These are phyloP conservation scores for Colletotrichum sansevieriae DNA, from an alignment of 2,329 filamentous ascomycete genomes.

Conservation along the genomic window DNA sequence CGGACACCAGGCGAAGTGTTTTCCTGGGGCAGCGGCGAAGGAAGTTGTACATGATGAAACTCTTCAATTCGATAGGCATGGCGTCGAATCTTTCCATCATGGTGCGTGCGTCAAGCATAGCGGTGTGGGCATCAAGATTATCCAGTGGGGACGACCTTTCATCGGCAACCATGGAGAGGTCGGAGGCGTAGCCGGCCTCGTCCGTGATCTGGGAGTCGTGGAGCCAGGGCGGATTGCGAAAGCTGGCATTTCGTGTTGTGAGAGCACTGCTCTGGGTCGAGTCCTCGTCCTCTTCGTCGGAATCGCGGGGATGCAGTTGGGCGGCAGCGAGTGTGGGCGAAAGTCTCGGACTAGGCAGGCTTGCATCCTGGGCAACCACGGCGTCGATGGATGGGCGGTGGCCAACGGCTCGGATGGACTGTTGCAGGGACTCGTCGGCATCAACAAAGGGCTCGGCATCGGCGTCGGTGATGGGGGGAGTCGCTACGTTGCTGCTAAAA, in stretches of 20 bases:
- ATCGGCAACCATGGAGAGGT: conserved; percentile 32
- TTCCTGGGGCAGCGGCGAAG: conserved; percentile 88
- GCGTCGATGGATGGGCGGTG: conserved; percentile 73
- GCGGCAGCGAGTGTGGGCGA: conserved; percentile 89
- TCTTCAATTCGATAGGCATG: conserved; percentile 92
- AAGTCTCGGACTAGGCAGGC: conserved; percentile 92
- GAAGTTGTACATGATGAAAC: conserved; percentile 96
- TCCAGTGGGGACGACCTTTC: conserved; percentile 47
- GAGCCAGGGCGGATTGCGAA: conserved; percentile 47
- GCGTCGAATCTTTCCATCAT: conserved; percentile 93
- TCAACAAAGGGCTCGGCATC: conserved; percentile 73
- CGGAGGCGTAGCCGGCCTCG: conserved; percentile 51
- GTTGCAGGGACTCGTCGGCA: conserved; percentile 62
- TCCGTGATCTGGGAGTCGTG: conserved; percentile 59
- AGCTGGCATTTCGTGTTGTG: conserved; percentile 31
- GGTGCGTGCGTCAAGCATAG: conserved; percentile 81
- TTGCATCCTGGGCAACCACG: conserved; percentile 85
- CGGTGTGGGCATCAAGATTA: conserved; percentile 53
- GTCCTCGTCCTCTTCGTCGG: conserved; percentile 60
- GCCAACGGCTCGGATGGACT: conserved; percentile 60
- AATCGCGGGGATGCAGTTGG: conserved; percentile 58
- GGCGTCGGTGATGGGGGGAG: conserved; percentile 80
- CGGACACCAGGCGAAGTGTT: conserved; percentile 89
- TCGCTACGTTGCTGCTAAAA: conserved; percentile 75
- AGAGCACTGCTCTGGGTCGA: conserved; percentile 35